Evolutionary conservation across 1,284 basidiomycete genomes (phyloP).

Genomic region (Entoloma clypeatum): DNA sequence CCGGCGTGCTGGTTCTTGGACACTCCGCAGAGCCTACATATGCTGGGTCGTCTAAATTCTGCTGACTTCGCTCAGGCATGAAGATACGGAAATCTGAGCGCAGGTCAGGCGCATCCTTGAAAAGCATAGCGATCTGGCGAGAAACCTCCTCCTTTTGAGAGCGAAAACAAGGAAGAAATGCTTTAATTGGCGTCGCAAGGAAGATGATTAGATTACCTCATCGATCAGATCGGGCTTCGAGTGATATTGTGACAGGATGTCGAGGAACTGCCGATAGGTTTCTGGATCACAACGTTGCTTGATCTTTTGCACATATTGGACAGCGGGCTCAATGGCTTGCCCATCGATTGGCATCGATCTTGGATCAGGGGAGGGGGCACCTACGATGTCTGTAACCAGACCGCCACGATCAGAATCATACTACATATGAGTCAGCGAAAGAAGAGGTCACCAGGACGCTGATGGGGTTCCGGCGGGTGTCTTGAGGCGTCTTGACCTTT

Average conservation of each 20-base stretch:
- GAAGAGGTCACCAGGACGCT: neutral
- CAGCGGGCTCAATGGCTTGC: constrained; percentile 65
- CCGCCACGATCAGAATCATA: no score
- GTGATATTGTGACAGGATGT: constrained; percentile 76
- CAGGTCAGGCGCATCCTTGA: constrained; percentile 87
- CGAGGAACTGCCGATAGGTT: constrained; percentile 91
- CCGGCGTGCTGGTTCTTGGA: constrained; percentile 24
- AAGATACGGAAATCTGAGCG: constrained; percentile 91
- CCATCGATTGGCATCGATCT: constrained; percentile 30
- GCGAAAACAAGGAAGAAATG: constrained; percentile 36
- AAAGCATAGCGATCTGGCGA: constrained; percentile 79
- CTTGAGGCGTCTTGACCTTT: constrained; percentile 3
- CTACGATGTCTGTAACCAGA: no score
- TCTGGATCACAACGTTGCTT: constrained; percentile 93
- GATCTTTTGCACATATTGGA: constrained; percentile 96
- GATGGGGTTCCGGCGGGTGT: constrained; percentile 3
- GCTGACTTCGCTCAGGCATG: constrained; percentile 68
- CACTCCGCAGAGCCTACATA: constrained; percentile 21
- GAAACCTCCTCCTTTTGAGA: constrained; percentile 78
- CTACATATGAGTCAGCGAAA: neutral
- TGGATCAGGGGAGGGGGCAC: constrained; percentile 20
- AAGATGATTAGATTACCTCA: constrained; percentile 54
- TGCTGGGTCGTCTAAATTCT: constrained; percentile 43
- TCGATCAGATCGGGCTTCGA: constrained; percentile 55
- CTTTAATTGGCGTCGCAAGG: constrained; percentile 36